A percentile compares a stretch with the other conserved stretches of the same genome.
phyloP scores from a whole-genome alignment of 306 rosid genomes.

The Mimosa pudica region DNA sequence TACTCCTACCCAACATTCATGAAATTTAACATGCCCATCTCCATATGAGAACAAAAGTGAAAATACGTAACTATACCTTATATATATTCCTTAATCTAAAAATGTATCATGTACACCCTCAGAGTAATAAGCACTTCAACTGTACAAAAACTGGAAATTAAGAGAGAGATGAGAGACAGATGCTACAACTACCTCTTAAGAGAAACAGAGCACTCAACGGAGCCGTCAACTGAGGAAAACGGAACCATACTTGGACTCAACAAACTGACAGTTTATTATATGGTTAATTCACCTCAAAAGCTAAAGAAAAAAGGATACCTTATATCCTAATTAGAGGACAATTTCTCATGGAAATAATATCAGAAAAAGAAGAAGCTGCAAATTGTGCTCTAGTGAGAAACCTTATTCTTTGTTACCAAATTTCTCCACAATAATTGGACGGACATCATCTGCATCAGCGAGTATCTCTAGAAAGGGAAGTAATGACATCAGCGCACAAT shows the following conservation, averaged over 20 bases:
- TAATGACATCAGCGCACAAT: conserved; percentile 79
- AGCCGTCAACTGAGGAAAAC: conserved; percentile 57
- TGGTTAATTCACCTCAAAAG: conserved; percentile 65
- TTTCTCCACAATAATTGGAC: conserved; percentile 86
- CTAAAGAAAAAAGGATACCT: conserved; percentile 45
- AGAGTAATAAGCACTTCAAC: conserved; percentile 51
- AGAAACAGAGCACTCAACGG: conserved; percentile 62
- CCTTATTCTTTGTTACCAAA: conserved; percentile 91
- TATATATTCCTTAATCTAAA: conserved; percentile 59
- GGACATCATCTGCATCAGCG: conserved; percentile 92
- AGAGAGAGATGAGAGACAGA: conserved; percentile 40
- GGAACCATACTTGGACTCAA: conserved; percentile 55
- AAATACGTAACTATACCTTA: conserved; percentile 47
- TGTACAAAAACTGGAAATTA: conserved; percentile 56
- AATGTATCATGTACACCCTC: conserved; percentile 62
- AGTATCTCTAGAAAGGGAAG: conserved; percentile 96
- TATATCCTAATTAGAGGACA: conserved; percentile 60
- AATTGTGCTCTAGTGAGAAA: conserved; percentile 65
- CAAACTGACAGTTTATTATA: conserved; percentile 58
- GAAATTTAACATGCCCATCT: conserved; percentile 27
- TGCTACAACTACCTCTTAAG: conserved; percentile 76
- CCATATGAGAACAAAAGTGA: conserved; percentile 23
- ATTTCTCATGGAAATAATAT: conserved; percentile 44
- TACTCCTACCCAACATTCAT: conserved; percentile 27
- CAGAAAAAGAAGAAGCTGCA: conserved; percentile 48